Evolutionary conservation across 805 yeast genomes (phyloP).

Genomic region (Komagataella ulmi): DNA sequence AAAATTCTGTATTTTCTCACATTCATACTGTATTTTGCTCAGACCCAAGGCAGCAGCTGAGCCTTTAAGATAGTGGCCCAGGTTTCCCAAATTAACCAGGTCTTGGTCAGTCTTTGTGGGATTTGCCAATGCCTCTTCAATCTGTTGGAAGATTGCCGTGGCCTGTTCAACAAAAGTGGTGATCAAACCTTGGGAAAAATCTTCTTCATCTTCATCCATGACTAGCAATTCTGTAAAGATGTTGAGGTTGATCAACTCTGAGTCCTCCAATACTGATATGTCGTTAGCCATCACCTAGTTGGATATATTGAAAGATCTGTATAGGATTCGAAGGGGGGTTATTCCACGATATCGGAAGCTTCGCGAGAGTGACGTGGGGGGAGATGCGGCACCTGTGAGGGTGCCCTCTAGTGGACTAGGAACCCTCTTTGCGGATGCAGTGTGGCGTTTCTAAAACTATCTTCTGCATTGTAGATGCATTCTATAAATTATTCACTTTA

Average conservation of each 20-base stretch:
- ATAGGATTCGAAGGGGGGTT: neutral
- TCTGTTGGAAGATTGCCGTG: conserved; percentile 58
- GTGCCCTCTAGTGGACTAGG: too few relatives aligned
- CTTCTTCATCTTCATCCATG: conserved; percentile 96
- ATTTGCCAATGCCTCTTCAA: conserved; percentile 38
- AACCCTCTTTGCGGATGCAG: too few relatives aligned
- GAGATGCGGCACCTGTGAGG: neutral
- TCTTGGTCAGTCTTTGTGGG: conserved; percentile 22
- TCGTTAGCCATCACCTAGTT: neutral
- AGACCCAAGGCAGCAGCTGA: conserved; percentile 91
- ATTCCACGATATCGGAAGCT: neutral
- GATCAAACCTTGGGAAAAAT: conserved; percentile 67
- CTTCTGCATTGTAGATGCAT: too few relatives aligned
- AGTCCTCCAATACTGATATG: conserved; percentile 15
- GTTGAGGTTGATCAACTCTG: conserved; percentile 76
- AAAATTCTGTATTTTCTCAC: conserved; percentile 88
- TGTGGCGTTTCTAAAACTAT: too few relatives aligned
- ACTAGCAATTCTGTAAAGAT: conserved; percentile 79
- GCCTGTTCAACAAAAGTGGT: conserved; percentile 87
- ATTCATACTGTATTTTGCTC: conserved; percentile 66
- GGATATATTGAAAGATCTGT: neutral
- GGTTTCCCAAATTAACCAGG: conserved; percentile 47
- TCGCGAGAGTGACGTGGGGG: neutral
- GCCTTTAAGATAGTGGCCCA: conserved; percentile 92
- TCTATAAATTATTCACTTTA: neutral